phyloP scores from a whole-genome alignment of 1,139 yeast species.

The Kodamaea derodonti region DNA sequence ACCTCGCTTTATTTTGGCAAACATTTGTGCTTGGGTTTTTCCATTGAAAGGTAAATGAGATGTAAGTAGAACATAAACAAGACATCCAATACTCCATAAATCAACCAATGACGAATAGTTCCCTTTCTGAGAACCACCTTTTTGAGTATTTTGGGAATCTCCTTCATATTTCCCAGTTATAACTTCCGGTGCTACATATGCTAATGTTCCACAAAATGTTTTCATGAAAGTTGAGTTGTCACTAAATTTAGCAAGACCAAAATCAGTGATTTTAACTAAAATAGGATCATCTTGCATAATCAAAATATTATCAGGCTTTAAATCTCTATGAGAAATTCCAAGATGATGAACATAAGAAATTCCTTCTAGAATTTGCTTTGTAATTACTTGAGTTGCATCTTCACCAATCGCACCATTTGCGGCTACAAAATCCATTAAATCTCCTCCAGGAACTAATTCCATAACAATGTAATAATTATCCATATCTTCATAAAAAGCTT shows the following conservation, averaged over 20 bases:
- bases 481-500: constrained; percentile 80
- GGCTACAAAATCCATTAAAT: constrained; percentile 92
- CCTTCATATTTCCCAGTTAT: constrained; percentile 62
- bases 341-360: constrained; percentile 80
- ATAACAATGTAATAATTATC: constrained; percentile 82
- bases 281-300: constrained; percentile 92
- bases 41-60: constrained; percentile 95
- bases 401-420: constrained; percentile 90
- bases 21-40: constrained; percentile 80
- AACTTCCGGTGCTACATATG: constrained; percentile 93
- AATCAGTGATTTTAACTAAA: constrained; percentile 84
- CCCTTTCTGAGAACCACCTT: constrained; percentile 12
- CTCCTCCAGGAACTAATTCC: constrained; percentile 98
- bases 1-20: constrained; percentile 71
- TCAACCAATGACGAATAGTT: constrained; percentile 86
- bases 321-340: constrained; percentile 90
- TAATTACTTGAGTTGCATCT: constrained; percentile 80
- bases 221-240: constrained; percentile 76
- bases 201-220: constrained; percentile 87
- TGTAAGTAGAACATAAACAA: constrained; percentile 83
- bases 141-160: constrained; percentile 15
- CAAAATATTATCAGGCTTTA: constrained; percentile 88
- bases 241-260: constrained; percentile 82
- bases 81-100: constrained; percentile 89
- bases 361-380: constrained; percentile 80